Percentiles rank a stretch among this genome's conserved stretches.
These are phyloP conservation scores for Monosporozyma aerobia DNA, from an alignment of 805 yeast genomes.

Conservation along the genomic window DNA sequence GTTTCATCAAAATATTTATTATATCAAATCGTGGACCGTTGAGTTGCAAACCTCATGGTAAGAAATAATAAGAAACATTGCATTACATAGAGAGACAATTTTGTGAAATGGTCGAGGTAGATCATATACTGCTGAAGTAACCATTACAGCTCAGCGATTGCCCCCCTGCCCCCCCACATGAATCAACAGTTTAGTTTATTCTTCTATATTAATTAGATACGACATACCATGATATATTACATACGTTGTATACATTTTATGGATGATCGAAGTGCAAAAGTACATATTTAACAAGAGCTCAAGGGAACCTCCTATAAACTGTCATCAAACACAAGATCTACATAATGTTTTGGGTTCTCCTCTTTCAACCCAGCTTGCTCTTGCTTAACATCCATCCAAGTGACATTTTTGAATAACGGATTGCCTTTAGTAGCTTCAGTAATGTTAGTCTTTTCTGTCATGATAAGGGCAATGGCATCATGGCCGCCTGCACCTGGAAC, in stretches of 20 bases:
- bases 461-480: conserved; percentile 79
- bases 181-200: too few relatives aligned
- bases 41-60: conserved; percentile 1
- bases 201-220: not conserved
- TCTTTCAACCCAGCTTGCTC: conserved; percentile 48
- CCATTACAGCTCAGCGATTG: too few relatives aligned
- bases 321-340: conserved; percentile 6
- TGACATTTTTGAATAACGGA: conserved; percentile 37
- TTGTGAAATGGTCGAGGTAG: too few relatives aligned
- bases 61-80: not conserved
- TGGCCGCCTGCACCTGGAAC: conserved; percentile 99
- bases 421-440: conserved; percentile 20
- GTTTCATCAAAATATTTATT: not conserved
- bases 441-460: conserved; percentile 38
- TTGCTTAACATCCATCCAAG: conserved; percentile 62
- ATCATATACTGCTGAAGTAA: too few relatives aligned
- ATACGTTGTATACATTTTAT: too few relatives aligned
- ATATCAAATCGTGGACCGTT: not conserved
- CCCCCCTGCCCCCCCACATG: too few relatives aligned
- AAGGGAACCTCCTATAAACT: not conserved
- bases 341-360: conserved; percentile 34
- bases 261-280: too few relatives aligned
- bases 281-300: too few relatives aligned
- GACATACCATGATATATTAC: too few relatives aligned
- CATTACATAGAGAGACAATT: too few relatives aligned